Conservation (phyloP, 2,329 filamentous ascomycete species). For the Cytospora piceicola region DNA sequence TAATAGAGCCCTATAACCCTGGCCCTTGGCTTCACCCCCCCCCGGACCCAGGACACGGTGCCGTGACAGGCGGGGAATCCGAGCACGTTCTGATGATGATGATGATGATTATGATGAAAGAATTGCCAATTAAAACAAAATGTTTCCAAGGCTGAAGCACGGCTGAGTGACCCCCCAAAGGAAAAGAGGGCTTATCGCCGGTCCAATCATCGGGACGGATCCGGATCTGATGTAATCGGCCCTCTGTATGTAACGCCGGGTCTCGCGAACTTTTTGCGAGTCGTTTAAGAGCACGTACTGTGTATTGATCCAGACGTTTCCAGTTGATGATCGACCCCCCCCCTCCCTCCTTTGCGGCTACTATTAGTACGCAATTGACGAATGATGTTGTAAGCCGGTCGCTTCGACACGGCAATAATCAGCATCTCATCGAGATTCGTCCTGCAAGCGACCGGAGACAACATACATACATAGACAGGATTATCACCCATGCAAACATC, state of each 20-base stretch:
- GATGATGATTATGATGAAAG: not conserved
- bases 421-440: slow-evolving; percentile 26
- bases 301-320: slow-evolving; percentile 3
- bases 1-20: not conserved
- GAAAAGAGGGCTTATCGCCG: slow-evolving; percentile 18
- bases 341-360: not conserved
- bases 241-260: not conserved
- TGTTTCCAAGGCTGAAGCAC: slow-evolving; percentile 15
- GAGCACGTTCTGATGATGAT: slow-evolving; percentile 2
- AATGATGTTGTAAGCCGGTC: not conserved
- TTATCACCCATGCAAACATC: not conserved
- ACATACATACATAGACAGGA: not conserved
- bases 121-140: slow-evolving; percentile 5
- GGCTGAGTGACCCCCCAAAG: slow-evolving; percentile 17
- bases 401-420: slow-evolving; percentile 19
- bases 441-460: not conserved
- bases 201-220: slow-evolving; percentile 20
- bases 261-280: not conserved
- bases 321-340: slow-evolving; percentile 11
- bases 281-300: not conserved
- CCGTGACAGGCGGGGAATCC: slow-evolving; percentile 13
- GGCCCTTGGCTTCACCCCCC: slow-evolving; percentile 8
- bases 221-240: slow-evolving; percentile 27
- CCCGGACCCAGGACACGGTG: slow-evolving; percentile 8
- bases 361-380: slow-evolving; percentile 17